These are phyloP conservation scores for Alternaria sp. DNA, from an alignment of 2,329 filamentous ascomycete species.

Conservation along the genomic window DNA sequence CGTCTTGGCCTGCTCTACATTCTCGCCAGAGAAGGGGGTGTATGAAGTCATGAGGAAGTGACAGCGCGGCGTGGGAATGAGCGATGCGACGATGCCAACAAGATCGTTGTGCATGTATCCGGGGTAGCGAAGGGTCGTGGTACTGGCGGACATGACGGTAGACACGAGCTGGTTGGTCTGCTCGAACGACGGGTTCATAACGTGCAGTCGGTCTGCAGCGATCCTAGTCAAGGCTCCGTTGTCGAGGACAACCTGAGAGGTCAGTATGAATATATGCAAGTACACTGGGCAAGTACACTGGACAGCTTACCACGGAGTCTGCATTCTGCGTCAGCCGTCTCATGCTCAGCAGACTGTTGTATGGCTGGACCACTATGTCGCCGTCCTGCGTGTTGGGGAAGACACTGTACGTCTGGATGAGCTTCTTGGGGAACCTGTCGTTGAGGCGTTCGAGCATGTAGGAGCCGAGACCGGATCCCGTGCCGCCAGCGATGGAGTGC, in stretches of 20 bases:
- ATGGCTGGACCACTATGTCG: slow-evolving; percentile 96
- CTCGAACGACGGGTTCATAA: slow-evolving; percentile 93
- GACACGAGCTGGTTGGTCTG: slow-evolving; percentile 95
- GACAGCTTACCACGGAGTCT: slow-evolving; percentile 78
- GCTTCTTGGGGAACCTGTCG: slow-evolving; percentile 97
- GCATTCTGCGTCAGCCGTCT: slow-evolving; percentile 91
- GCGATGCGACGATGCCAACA: slow-evolving; percentile 91
- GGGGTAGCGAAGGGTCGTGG: slow-evolving; percentile 93
- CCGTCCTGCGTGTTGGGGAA: slow-evolving; percentile 92
- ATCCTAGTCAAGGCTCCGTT: slow-evolving; percentile 94
- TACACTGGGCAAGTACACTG: neutral
- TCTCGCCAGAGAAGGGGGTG: slow-evolving; percentile 95
- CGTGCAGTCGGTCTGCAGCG: slow-evolving; percentile 90
- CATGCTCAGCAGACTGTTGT: slow-evolving; percentile 95
- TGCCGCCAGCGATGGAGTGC: slow-evolving; percentile 96
- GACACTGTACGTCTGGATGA: slow-evolving; percentile 98
- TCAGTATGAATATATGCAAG: slow-evolving; percentile 23
- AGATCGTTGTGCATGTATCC: slow-evolving; percentile 99
- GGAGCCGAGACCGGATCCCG: slow-evolving; percentile 92
- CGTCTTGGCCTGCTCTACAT: slow-evolving; percentile 95
- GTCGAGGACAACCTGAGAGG: slow-evolving; percentile 76
- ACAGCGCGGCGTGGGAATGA: slow-evolving; percentile 94
- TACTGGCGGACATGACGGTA: slow-evolving; percentile 98
- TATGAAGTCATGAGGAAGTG: slow-evolving; percentile 99
- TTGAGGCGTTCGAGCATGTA: slow-evolving; percentile 95